A percentile compares a stretch with the other conserved stretches of the same genome.
These are phyloP conservation scores for Silybum marianum DNA, from an alignment of 129 eudicot genomes.

Conservation along the genomic window DNA sequence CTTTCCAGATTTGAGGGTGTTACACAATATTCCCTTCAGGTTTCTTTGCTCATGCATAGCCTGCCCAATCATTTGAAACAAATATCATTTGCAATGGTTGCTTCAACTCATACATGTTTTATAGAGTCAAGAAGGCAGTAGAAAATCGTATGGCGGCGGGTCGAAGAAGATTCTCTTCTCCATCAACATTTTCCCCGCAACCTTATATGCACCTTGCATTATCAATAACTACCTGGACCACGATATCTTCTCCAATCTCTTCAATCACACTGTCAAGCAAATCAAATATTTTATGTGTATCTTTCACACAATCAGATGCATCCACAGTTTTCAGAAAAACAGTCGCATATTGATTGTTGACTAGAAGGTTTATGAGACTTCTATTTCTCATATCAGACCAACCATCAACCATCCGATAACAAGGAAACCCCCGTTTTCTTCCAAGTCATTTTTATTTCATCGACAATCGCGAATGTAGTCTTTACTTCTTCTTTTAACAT, in stretches of 20 bases:
- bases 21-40: too few relatives aligned
- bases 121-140: neutral
- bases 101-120: neutral
- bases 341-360: neutral
- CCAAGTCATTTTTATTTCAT: neutral
- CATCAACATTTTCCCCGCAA: neutral
- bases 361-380: neutral
- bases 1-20: too few relatives aligned
- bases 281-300: neutral
- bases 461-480: neutral
- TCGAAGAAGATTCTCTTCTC: neutral
- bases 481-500: neutral
- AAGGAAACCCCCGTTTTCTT: neutral
- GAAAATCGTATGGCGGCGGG: too few relatives aligned
- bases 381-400: neutral
- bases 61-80: too few relatives aligned
- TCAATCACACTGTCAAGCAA: neutral
- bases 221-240: neutral
- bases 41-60: neutral
- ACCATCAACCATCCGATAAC: neutral
- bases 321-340: neutral
- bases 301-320: neutral
- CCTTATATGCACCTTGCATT: neutral
- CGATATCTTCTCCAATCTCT: neutral
- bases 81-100: too few relatives aligned